These are phyloP conservation scores for Beauveria sp. DNA, from an alignment of 2,329 filamentous ascomycete species.

Conservation along the genomic window DNA sequence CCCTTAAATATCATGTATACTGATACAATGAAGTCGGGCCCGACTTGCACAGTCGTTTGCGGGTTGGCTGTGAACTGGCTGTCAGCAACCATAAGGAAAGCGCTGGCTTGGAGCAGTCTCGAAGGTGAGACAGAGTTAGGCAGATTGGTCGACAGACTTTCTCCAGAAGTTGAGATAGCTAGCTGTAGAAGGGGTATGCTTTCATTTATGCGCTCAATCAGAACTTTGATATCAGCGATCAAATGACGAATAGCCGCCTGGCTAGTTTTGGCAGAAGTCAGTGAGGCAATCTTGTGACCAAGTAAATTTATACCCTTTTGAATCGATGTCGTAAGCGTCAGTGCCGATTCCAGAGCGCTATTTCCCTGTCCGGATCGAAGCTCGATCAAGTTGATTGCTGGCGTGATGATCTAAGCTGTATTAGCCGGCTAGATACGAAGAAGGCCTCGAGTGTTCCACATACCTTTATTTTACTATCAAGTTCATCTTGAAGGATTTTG, in stretches of 20 bases:
- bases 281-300: constrained; percentile 64
- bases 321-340: constrained; percentile 73
- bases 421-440: constrained; percentile 1
- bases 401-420: constrained; percentile 65
- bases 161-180: constrained; percentile 88
- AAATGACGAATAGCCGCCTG: constrained; percentile 22
- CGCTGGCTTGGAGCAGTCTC: constrained; percentile 83
- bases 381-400: constrained; percentile 86
- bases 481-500: constrained; percentile 58
- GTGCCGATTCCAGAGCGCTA: constrained; percentile 68
- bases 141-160: constrained; percentile 71
- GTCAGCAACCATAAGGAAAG: constrained; percentile 80
- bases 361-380: constrained; percentile 62
- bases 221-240: constrained; percentile 62
- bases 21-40: constrained; percentile 77
- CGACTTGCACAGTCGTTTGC: constrained; percentile 65
- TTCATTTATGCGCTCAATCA: constrained; percentile 77
- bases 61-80: constrained; percentile 66
- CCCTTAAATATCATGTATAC: constrained; percentile 93
- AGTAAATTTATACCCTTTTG: constrained; percentile 76
- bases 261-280: constrained; percentile 55
- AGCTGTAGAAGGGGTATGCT: constrained; percentile 87
- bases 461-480: constrained; percentile 81
- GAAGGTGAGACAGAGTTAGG: constrained; percentile 83
- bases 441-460: constrained; percentile 5